A percentile compares a stretch with the other conserved stretches of the same genome.
These are phyloP conservation scores for Ogataea philodendri DNA, from an alignment of 805 yeast species.

Conservation along the genomic window DNA sequence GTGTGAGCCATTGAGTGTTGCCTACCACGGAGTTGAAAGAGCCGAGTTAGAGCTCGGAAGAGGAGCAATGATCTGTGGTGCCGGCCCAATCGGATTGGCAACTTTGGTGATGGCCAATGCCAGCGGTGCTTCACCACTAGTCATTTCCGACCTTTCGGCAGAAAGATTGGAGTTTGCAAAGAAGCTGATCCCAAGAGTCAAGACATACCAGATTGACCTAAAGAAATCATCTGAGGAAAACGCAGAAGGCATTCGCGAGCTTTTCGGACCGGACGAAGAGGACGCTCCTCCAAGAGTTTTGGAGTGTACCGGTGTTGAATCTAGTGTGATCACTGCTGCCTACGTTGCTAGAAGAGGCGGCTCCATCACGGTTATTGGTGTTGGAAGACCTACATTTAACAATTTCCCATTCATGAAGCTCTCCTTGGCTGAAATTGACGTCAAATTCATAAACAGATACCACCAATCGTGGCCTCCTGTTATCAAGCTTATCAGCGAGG, in stretches of 20 bases:
- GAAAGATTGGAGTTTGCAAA: constrained; percentile 48
- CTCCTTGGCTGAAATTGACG: constrained; percentile 50
- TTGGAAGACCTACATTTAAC: constrained; percentile 45
- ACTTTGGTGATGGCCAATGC: constrained; percentile 48
- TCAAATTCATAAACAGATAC: constrained; percentile 52
- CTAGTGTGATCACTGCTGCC: constrained; percentile 45
- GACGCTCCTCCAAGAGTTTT: constrained; percentile 43
- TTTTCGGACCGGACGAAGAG: constrained; percentile 38
- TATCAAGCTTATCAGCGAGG: constrained; percentile 45
- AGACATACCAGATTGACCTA: constrained; percentile 42
- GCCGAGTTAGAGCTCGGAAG: constrained; percentile 47
- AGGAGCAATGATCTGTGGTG: constrained; percentile 49
- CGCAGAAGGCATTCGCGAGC: constrained; percentile 36
- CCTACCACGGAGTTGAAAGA: constrained; percentile 49
- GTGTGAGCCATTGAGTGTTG: constrained; percentile 55
- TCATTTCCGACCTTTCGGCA: constrained; percentile 47
- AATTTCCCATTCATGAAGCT: constrained; percentile 55
- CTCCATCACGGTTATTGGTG: constrained; percentile 48
- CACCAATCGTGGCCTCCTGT: constrained; percentile 59
- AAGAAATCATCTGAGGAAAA: constrained; percentile 36
- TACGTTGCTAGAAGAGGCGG: constrained; percentile 49
- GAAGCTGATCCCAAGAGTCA: constrained; percentile 43
- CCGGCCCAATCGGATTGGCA: constrained; percentile 59
- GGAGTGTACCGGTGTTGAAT: constrained; percentile 56
- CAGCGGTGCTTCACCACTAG: constrained; percentile 52